Conservation (phyloP, 1,284 basidiomycete species). For the Cryptococcus sp. region DNA sequence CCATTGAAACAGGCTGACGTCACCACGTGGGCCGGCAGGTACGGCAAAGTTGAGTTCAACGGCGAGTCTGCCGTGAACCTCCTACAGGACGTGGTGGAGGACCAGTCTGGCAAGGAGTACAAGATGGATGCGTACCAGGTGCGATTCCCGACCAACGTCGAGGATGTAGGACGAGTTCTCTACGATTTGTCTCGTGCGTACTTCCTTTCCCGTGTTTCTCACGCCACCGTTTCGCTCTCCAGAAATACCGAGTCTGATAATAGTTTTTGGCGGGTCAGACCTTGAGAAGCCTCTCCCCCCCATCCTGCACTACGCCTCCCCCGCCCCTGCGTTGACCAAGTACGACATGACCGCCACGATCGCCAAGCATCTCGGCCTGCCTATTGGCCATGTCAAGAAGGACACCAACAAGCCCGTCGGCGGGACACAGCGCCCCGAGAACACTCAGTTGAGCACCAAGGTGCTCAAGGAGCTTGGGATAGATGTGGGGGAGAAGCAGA, state of each 20-base stretch:
- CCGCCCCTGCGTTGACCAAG: conserved; percentile 51
- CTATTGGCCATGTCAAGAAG: conserved; percentile 41
- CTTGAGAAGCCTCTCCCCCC: conserved; percentile 35
- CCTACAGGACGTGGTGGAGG: conserved; percentile 50
- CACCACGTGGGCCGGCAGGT: conserved; percentile 31
- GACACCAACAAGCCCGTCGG: conserved; percentile 31
- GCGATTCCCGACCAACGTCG: conserved; percentile 54
- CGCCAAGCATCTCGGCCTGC: conserved; percentile 37
- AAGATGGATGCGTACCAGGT: conserved; percentile 51
- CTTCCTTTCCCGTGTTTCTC: not conserved
- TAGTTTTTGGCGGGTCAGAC: conserved; percentile 13
- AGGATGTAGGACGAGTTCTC: conserved; percentile 51
- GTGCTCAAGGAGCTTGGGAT: conserved; percentile 38
- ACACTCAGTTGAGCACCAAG: conserved; percentile 43
- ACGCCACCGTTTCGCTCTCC: not conserved
- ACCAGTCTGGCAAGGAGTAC: conserved; percentile 51
- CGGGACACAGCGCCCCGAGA: conserved; percentile 46
- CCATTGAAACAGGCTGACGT: too few relatives aligned
- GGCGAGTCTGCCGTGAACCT: conserved; percentile 53
- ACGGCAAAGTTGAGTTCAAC: conserved; percentile 50
- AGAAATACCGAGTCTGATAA: not conserved
- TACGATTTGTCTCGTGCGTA: conserved; percentile 45
- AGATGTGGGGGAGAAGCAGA: conserved; percentile 29
- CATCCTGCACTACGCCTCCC: conserved; percentile 52
- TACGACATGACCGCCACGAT: conserved; percentile 52